These are phyloP conservation scores for Pichia sp. DNA, from an alignment of 1,139 yeast species.

Conservation along the genomic window DNA sequence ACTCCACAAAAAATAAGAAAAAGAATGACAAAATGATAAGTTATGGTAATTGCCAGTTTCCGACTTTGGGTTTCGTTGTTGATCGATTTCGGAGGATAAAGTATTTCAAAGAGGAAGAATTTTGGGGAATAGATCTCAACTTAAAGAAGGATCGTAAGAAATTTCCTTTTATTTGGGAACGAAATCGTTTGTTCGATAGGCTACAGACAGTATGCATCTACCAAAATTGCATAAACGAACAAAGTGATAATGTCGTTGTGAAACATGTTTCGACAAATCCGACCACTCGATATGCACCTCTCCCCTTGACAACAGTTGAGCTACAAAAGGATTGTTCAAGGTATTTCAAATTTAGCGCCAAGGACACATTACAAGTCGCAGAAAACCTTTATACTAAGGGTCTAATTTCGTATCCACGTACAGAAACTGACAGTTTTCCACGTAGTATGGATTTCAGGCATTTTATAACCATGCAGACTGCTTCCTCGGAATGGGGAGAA, in stretches of 20 bases:
- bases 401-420: conserved; percentile 89
- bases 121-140: conserved; percentile 67
- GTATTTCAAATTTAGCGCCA: conserved; percentile 74
- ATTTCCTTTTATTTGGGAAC: conserved; percentile 58
- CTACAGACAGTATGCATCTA: conserved; percentile 57
- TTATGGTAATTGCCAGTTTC: conserved; percentile 95
- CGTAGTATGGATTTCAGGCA: conserved; percentile 61
- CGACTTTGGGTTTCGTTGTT: conserved; percentile 95
- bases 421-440: conserved; percentile 92
- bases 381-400: conserved; percentile 85
- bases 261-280: conserved; percentile 54
- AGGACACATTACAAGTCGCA: conserved; percentile 75
- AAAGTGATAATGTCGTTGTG: conserved; percentile 46
- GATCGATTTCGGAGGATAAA: conserved; percentile 79
- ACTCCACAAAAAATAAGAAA: not conserved
- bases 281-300: conserved; percentile 73
- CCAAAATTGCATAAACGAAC: conserved; percentile 53
- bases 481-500: conserved; percentile 45
- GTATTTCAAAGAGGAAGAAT: conserved; percentile 67
- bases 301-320: conserved; percentile 94
- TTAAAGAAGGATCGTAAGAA: conserved; percentile 40
- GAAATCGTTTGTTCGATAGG: conserved; percentile 70
- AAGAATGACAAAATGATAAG: conserved; percentile 41
- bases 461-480: conserved; percentile 57
- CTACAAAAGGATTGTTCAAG: conserved; percentile 82